Evolutionary conservation across 371 early-diverging fungal species (phyloP).

Genomic region (Circinella minor): DNA sequence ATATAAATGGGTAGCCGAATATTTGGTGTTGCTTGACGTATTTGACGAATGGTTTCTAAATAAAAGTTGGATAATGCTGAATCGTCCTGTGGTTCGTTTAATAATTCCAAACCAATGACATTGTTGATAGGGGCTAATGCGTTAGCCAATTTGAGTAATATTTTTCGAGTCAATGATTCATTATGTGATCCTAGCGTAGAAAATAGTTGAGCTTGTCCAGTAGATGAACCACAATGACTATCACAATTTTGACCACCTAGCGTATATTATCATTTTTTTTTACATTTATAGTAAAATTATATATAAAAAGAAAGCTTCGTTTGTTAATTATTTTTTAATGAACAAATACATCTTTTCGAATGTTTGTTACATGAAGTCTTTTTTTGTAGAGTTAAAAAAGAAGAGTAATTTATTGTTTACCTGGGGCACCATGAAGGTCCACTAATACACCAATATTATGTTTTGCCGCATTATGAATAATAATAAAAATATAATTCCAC

Average conservation of each 20-base stretch:
- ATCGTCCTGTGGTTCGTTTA: constrained; percentile 35
- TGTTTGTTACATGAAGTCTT: too few species aligned
- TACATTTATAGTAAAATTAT: background rate
- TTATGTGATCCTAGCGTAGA: constrained; percentile 14
- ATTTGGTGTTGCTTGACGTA: constrained; percentile 21
- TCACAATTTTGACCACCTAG: constrained; percentile 37
- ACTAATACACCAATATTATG: constrained; percentile 66
- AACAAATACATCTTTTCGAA: too few species aligned
- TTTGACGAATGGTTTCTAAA: constrained; percentile 13
- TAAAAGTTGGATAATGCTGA: constrained; percentile 24
- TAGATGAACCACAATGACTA: constrained; percentile 30
- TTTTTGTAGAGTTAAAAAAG: too few species aligned
- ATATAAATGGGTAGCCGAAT: constrained; percentile 30
- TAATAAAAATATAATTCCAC: constrained; percentile 46
- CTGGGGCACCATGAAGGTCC: constrained; percentile 74
- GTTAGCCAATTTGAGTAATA: constrained; percentile 20
- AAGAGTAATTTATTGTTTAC: constrained; percentile 13
- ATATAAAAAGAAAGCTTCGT: background rate
- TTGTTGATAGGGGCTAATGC: constrained; percentile 33
- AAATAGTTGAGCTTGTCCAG: constrained; percentile 23
- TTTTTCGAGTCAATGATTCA: constrained; percentile 17
- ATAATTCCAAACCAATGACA: constrained; percentile 31
- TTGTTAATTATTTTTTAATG: too few species aligned
- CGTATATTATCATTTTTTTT: too few species aligned
- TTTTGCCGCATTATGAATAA: constrained; percentile 56